Evolutionary conservation across 176 grass and related monocot species (phyloP), one percentile per base, ranked within the genome.

Genomic region (Hordeum vulgare): DNA sequence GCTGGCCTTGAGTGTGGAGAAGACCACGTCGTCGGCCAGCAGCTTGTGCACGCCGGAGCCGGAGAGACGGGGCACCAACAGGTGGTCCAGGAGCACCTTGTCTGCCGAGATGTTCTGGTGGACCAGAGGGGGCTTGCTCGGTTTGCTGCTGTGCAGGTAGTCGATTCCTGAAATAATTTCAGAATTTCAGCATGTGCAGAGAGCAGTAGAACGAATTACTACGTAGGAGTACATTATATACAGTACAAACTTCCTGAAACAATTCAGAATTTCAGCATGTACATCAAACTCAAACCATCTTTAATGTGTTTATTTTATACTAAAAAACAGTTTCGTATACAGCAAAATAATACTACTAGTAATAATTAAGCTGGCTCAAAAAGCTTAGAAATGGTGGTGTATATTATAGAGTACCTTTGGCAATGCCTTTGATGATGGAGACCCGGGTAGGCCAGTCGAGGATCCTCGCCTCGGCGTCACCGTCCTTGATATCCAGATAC

Each of bases 1-100:
- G 73, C 93, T 94, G 60, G 80, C 90, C 88, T 94, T 94, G 85
- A 94, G 93, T 9, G 87, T 44, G 15, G 93, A 92, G 88, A 94
- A 94, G 53, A 94, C 87, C 18, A 94, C 88, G 75, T 94, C 93
- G 72, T 94, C 87, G 6, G 93, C 93, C 23, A 94, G 75, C 64
- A 94, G 85, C 87, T 90, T 94, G 81, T 92, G 85, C 78, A 92
- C 25, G 49, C 90, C 90, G 17, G 81, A 57, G 42, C 88, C 90
- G 2, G 90, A 90, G 63, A 94, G 90, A 51, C 21, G 87, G 6
- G 93, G 90, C 54, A 13, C n/a, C 29, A 90, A 86, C 27, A 83
- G 15, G 63, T 87, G 87, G 77, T 92, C 93, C 17, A 94, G 23
- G 14, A 94, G 77, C 66, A 94, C 82, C 61, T 94, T 94, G 71